Evolutionary conservation across 176 grass and related monocot species (phyloP).

Genomic region (Ananas comosus): DNA sequence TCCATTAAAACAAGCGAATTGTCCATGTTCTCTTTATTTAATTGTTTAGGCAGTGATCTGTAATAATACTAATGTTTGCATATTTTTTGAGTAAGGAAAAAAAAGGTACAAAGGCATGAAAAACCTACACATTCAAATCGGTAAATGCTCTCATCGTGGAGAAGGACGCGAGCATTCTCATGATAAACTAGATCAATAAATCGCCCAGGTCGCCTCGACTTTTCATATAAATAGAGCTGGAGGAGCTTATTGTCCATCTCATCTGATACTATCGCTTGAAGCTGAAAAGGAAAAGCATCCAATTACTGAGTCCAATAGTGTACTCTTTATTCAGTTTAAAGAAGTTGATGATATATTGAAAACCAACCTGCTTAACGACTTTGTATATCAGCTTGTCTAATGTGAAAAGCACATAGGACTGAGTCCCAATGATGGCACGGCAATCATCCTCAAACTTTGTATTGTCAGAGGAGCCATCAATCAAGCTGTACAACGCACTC

Average conservation of each 20-base stretch:
- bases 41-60: too few species aligned
- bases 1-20: too few species aligned
- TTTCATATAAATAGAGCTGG: conserved; percentile 92
- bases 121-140: conserved; percentile 85
- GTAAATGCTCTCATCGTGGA: conserved; percentile 95
- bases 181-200: conserved; percentile 93
- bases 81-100: not conserved
- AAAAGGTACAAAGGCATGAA: not conserved
- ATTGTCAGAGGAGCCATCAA: conserved; percentile 95
- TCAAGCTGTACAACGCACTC: conserved; percentile 72
- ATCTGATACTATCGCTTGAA: conserved; percentile 94
- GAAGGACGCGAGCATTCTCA: conserved; percentile 87
- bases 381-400: conserved; percentile 99
- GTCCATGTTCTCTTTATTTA: too few species aligned
- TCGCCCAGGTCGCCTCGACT: conserved; percentile 66
- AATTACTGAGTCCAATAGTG: conserved; percentile 3
- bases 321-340: not conserved
- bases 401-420: conserved; percentile 97
- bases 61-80: too few species aligned
- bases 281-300: conserved; percentile 30
- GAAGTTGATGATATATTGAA: not conserved
- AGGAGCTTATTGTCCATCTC: conserved; percentile 98
- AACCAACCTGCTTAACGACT: conserved; percentile 82
- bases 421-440: conserved; percentile 88
- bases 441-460: conserved; percentile 99